phyloP scores from a whole-genome alignment of 768 basidiomycete genomes.

The Serpula lacrymans region DNA sequence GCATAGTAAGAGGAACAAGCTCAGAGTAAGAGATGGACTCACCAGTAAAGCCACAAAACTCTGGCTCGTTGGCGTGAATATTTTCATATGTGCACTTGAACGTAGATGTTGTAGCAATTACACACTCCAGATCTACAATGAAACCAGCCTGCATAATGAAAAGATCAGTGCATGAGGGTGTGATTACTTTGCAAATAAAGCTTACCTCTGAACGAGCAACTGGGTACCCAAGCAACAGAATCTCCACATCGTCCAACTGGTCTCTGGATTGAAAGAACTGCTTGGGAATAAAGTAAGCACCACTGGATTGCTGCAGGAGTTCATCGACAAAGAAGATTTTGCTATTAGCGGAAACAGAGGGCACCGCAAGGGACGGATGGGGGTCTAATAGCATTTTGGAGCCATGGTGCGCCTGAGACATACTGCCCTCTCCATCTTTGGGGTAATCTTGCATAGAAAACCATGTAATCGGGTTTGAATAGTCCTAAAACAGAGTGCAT shows the following conservation, averaged over 20 bases:
- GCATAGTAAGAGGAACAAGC: not conserved
- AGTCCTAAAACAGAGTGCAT: conserved; percentile 9
- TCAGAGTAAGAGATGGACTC: no score
- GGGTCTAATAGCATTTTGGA: conserved; percentile 20
- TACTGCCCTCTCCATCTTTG: conserved; percentile 7
- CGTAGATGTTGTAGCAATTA: not conserved
- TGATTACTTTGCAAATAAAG: no score
- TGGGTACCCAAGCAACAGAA: not conserved
- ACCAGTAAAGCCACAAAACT: no score
- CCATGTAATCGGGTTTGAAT: conserved; percentile 13
- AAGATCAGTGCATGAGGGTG: no score
- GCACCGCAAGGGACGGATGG: conserved; percentile 16
- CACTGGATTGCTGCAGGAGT: conserved; percentile 3
- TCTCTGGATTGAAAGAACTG: not conserved
- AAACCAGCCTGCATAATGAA: conserved; percentile 1
- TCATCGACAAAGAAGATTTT: conserved; percentile 17
- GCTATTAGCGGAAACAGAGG: conserved; percentile 11
- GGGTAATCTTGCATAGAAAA: conserved; percentile 16
- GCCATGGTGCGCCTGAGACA: conserved; percentile 17
- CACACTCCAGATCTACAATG: not conserved
- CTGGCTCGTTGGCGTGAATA: no score
- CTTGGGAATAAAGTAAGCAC: conserved; percentile 1
- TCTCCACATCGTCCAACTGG: not conserved
- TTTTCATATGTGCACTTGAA: no score
- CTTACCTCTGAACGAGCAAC: not conserved